phyloP scores from a whole-genome alignment of 306 rosid genomes.

The Castanopsis chinensis region DNA sequence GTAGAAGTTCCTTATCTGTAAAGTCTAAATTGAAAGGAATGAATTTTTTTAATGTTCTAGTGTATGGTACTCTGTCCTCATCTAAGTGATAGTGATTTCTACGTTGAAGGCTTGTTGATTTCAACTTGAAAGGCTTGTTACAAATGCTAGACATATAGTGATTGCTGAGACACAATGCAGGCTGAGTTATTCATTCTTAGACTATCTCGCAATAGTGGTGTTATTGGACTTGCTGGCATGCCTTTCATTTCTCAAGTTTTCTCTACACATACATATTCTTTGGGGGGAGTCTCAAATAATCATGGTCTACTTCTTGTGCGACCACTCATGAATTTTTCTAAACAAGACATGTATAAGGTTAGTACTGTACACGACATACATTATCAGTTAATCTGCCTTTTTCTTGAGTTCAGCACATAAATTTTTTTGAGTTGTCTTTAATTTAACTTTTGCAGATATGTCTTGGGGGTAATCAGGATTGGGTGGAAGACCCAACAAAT shows the following conservation, averaged over 20 bases:
- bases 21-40: conserved; percentile 11
- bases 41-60: conserved; percentile 10
- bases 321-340: conserved; percentile 76
- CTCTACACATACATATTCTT: conserved; percentile 42
- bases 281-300: conserved; percentile 33
- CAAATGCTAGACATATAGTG: conserved; percentile 47
- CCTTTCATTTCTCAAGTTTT: conserved; percentile 82
- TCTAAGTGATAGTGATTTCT: conserved; percentile 21
- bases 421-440: not conserved
- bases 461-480: conserved; percentile 54
- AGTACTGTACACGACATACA: conserved; percentile 7
- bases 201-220: conserved; percentile 85
- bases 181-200: conserved; percentile 91
- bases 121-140: conserved; percentile 29
- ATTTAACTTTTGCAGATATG: conserved; percentile 60
- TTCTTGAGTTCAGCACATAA: not conserved
- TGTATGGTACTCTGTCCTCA: conserved; percentile 15
- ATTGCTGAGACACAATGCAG: conserved; percentile 73
- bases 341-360: conserved; percentile 93
- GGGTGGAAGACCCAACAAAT: conserved; percentile 97
- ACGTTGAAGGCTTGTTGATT: conserved; percentile 31
- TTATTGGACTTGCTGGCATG: conserved; percentile 98
- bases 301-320: conserved; percentile 72
- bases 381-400: not conserved
- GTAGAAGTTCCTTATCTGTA: not conserved